A percentile compares a stretch with the other conserved stretches of the same genome.
These are phyloP conservation scores for Arabidopsis arenosa DNA, from an alignment of 345 rosid genomes.

Conservation along the genomic window DNA sequence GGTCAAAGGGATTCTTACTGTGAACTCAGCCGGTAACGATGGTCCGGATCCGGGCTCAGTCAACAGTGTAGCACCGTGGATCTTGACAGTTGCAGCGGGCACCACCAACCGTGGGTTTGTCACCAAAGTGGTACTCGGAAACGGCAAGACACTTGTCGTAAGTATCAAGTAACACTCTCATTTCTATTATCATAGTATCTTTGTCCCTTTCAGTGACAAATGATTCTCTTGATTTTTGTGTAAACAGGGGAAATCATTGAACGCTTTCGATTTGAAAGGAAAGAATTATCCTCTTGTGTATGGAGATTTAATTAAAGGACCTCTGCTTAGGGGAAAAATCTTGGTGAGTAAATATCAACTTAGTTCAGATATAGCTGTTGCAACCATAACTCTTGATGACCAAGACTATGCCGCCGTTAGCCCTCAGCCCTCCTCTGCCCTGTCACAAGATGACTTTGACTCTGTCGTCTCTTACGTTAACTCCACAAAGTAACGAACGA, in stretches of 20 bases:
- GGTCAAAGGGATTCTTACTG: slow-evolving; percentile 57
- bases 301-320: not conserved
- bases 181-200: slow-evolving; percentile 4
- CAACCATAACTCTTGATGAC: not conserved
- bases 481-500: slow-evolving; percentile 42
- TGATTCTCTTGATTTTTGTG: not conserved
- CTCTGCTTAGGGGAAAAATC: slow-evolving; percentile 44
- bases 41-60: not conserved
- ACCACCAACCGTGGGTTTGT: slow-evolving; percentile 48
- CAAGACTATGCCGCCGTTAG: not conserved
- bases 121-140: slow-evolving; percentile 49
- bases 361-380: slow-evolving; percentile 23
- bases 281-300: slow-evolving; percentile 38
- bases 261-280: slow-evolving; percentile 37
- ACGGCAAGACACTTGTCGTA: slow-evolving; percentile 50
- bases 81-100: slow-evolving; percentile 58
- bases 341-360: slow-evolving; percentile 15
- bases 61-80: slow-evolving; percentile 51
- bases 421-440: not conserved
- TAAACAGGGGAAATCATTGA: slow-evolving; percentile 48
- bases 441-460: not conserved
- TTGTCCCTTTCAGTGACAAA: not conserved
- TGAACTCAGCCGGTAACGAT: slow-evolving; percentile 47
- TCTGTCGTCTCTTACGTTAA: slow-evolving; percentile 38
- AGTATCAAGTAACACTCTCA: slow-evolving; percentile 25